Percentiles rank a stretch among this genome's conserved stretches.
Conservation (phyloP, 139 green algal species). For the Parachlorella kessleri region DNA sequence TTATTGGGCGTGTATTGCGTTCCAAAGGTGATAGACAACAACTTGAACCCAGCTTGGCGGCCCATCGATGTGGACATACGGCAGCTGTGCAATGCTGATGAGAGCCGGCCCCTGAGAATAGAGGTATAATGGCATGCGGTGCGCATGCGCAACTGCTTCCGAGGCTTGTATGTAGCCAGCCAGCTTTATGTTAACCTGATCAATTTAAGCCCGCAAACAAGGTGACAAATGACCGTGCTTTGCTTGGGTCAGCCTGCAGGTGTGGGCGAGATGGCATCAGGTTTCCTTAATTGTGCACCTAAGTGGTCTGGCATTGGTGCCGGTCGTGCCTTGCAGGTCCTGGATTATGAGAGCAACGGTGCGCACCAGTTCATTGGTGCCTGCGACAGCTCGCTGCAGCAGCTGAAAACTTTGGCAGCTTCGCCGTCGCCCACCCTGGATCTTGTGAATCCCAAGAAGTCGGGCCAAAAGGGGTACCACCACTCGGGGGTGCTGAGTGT, state of each 20-base stretch:
- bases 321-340: conserved; percentile 23
- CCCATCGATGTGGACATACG: conserved; percentile 27
- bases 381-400: not conserved
- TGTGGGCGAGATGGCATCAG: too few species aligned
- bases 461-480: not conserved
- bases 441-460: conserved; percentile 17
- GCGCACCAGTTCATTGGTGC: conserved; percentile 26
- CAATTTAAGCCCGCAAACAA: too few species aligned
- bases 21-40: conserved; percentile 39
- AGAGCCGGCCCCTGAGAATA: conserved; percentile 23
- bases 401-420: conserved; percentile 2
- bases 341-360: conserved; percentile 25
- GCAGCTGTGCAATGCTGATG: conserved; percentile 45
- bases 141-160: too few species aligned
- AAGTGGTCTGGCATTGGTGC: too few species aligned
- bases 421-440: not conserved
- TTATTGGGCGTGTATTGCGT: too few species aligned
- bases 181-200: too few species aligned
- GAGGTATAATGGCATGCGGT: too few species aligned
- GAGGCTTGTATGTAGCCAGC: too few species aligned
- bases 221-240: too few species aligned
- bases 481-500: conserved; percentile 18
- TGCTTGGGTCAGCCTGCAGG: too few species aligned
- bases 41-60: conserved; percentile 43
- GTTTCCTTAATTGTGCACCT: too few species aligned